Percentiles rank a stretch among this genome's conserved stretches.
Evolutionary conservation across 805 yeast genomes (phyloP).

Genomic region (Suhomyces sp.): DNA sequence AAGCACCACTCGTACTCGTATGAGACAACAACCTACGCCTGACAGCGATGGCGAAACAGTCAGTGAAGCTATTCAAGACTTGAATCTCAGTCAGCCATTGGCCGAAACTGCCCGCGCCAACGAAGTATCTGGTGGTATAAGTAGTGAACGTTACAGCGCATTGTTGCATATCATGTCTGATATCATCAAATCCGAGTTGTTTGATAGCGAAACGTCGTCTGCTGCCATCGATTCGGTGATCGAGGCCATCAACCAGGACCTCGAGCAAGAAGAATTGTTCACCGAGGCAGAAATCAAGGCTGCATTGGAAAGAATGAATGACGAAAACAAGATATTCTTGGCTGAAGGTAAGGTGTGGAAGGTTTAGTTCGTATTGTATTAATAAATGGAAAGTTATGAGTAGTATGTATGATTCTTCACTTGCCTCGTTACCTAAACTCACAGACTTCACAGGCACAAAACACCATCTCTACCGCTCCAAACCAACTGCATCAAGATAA

Average conservation of each 20-base stretch:
- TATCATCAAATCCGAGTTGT: slow-evolving; percentile 30
- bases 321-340: slow-evolving; percentile 35
- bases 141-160: slow-evolving; percentile 30
- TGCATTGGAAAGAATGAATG: slow-evolving; percentile 32
- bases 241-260: slow-evolving; percentile 30
- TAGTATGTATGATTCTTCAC: too few relatives aligned
- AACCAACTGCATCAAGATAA: too few relatives aligned
- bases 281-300: slow-evolving; percentile 26
- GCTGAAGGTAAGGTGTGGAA: slow-evolving; percentile 35
- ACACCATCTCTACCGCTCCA: too few relatives aligned
- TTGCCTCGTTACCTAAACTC: too few relatives aligned
- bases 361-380: slow-evolving; percentile 1
- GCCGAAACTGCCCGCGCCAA: slow-evolving; percentile 21
- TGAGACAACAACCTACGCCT: slow-evolving; percentile 14
- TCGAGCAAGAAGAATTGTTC: slow-evolving; percentile 41
- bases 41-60: slow-evolving; percentile 1
- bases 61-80: slow-evolving; percentile 3
- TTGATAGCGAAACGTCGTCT: slow-evolving; percentile 30
- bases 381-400: not conserved
- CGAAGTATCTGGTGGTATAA: slow-evolving; percentile 20
- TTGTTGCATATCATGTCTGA: slow-evolving; percentile 32
- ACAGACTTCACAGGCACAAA: too few relatives aligned
- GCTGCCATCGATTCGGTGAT: slow-evolving; percentile 32
- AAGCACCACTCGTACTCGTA: slow-evolving; percentile 17
- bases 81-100: slow-evolving; percentile 19